Percentiles rank a stretch among this genome's conserved stretches.
phyloP scores from a whole-genome alignment of 2,329 filamentous ascomycete genomes.

The Cladosporium sp. region DNA sequence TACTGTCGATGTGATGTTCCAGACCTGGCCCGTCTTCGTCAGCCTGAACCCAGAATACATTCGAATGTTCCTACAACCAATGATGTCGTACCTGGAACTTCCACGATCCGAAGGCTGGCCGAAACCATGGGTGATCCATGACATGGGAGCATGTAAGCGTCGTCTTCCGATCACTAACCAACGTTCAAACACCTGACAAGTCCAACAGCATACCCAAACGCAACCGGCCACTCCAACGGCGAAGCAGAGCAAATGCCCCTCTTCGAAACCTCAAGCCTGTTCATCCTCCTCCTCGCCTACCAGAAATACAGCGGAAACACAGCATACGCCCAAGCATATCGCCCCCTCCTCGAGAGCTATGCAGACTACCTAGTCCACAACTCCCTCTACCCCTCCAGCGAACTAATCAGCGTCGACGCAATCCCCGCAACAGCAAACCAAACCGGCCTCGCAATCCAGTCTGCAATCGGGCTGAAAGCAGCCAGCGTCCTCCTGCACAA shows the following conservation, averaged over 20 bases:
- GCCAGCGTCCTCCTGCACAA: slow-evolving; percentile 50
- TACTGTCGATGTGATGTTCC: slow-evolving; percentile 65
- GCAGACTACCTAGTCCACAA: slow-evolving; percentile 49
- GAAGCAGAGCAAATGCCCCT: slow-evolving; percentile 38
- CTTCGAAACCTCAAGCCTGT: slow-evolving; percentile 48
- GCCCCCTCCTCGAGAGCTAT: slow-evolving; percentile 51
- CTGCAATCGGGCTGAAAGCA: slow-evolving; percentile 54
- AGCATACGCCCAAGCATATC: slow-evolving; percentile 44
- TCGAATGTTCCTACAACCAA: slow-evolving; percentile 14
- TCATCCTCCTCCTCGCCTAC: slow-evolving; percentile 54
- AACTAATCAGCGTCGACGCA: slow-evolving; percentile 59
- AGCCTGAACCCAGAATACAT: slow-evolving; percentile 63
- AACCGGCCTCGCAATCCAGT: slow-evolving; percentile 56
- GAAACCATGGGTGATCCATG: slow-evolving; percentile 62
- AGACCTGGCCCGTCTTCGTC: slow-evolving; percentile 74
- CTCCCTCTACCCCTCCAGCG: slow-evolving; percentile 50
- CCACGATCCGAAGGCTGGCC: slow-evolving; percentile 18
- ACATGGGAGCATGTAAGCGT: slow-evolving; percentile 48
- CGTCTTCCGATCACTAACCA: too few relatives aligned
- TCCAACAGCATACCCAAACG: slow-evolving; percentile 58
- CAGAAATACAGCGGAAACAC: slow-evolving; percentile 45
- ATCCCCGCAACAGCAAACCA: slow-evolving; percentile 53
- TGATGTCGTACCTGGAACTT: slow-evolving; percentile 19
- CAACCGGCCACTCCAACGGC: slow-evolving; percentile 43
- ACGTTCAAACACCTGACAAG: background rate